Evolutionary conservation across 2,329 filamentous ascomycete genomes (phyloP).

Genomic region (Epichloe sylvatica): DNA sequence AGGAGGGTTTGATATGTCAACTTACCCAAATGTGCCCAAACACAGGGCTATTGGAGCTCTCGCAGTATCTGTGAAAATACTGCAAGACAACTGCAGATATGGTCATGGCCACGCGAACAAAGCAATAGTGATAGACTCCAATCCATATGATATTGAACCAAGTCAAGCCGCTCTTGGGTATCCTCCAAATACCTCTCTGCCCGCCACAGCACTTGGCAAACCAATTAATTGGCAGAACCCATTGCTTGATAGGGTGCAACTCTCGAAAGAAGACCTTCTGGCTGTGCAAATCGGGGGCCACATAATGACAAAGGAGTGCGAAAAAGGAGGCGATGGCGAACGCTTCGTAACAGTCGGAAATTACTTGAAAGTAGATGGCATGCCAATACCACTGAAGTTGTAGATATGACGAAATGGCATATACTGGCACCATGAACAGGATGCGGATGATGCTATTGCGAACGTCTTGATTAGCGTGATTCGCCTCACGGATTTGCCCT

Average conservation of each 20-base stretch:
- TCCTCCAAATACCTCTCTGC: constrained; percentile 53
- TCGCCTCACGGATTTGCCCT: not conserved
- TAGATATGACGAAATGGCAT: constrained; percentile 59
- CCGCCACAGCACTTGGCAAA: constrained; percentile 58
- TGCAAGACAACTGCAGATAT: constrained; percentile 63
- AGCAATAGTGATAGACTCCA: constrained; percentile 74
- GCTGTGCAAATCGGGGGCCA: constrained; percentile 60
- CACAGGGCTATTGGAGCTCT: constrained; percentile 59
- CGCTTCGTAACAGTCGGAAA: constrained; percentile 78
- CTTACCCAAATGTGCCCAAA: constrained; percentile 77
- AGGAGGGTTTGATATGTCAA: not conserved
- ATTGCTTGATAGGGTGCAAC: constrained; percentile 50
- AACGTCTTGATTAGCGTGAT: not conserved
- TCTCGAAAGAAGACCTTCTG: constrained; percentile 72
- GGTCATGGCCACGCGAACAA: constrained; percentile 67
- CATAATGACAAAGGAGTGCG: constrained; percentile 65
- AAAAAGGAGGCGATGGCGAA: constrained; percentile 84
- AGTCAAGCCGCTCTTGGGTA: constrained; percentile 66
- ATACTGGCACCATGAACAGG: constrained; percentile 76
- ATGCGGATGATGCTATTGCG: constrained; percentile 63
- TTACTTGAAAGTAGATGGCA: constrained; percentile 66
- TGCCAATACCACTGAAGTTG: constrained; percentile 62
- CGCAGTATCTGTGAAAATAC: constrained; percentile 57
- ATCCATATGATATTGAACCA: constrained; percentile 87
- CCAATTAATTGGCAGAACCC: constrained; percentile 63